Conservation (phyloP, 192 early-diverging fungal genomes). For the Chytriomyces sp. region DNA sequence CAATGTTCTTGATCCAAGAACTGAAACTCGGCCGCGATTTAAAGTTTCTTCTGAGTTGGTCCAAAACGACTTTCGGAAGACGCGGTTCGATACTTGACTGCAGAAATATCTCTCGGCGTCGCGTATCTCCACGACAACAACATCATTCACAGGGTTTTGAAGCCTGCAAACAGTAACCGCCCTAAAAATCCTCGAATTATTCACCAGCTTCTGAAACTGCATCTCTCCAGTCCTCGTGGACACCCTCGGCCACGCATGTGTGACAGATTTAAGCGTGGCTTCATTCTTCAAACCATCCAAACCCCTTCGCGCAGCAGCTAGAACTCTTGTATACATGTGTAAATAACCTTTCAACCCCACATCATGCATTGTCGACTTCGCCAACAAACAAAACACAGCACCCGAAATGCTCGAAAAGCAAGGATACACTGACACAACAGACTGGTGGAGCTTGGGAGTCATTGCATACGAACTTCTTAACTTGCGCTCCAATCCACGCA, state of each 20-base stretch:
- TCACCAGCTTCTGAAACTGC: background rate
- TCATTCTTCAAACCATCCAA: constrained; percentile 69
- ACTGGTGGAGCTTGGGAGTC: constrained; percentile 96
- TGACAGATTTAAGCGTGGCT: constrained; percentile 97
- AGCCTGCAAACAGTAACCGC: background rate
- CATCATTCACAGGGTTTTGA: background rate
- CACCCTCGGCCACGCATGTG: constrained; percentile 80
- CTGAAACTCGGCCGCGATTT: background rate
- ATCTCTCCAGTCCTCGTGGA: constrained; percentile 67
- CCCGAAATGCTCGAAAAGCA: constrained; percentile 47
- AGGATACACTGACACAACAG: constrained; percentile 82
- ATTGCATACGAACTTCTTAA: constrained; percentile 3
- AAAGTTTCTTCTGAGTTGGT: background rate
- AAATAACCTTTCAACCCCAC: background rate
- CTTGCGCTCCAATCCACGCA: background rate
- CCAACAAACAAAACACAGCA: constrained; percentile 8
- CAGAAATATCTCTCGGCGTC: background rate
- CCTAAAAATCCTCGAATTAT: too few species aligned
- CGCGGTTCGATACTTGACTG: background rate
- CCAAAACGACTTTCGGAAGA: background rate
- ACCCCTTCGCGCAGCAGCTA: constrained; percentile 80
- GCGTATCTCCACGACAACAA: background rate
- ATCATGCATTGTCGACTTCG: background rate
- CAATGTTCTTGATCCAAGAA: background rate
- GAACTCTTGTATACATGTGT: constrained; percentile 90